These are phyloP conservation scores for Calonectria multiphialidica DNA, from an alignment of 2,329 filamentous ascomycete species.

Conservation along the genomic window DNA sequence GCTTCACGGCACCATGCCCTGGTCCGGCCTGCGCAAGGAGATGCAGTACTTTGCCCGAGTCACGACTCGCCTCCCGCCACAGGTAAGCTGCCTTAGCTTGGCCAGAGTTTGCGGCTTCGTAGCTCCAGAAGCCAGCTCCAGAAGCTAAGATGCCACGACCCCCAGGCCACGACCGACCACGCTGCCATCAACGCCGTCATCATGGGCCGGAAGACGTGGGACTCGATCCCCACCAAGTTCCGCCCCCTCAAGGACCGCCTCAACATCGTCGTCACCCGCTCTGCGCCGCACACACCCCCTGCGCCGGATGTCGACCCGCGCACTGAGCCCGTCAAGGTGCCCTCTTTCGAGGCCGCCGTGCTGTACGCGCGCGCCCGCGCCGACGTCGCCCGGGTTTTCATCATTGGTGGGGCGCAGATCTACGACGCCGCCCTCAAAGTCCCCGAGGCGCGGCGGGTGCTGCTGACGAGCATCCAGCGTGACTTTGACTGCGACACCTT, in stretches of 20 bases:
- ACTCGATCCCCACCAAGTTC: constrained; percentile 84
- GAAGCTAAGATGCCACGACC: not conserved
- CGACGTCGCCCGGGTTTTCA: constrained; percentile 73
- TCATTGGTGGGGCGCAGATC: constrained; percentile 92
- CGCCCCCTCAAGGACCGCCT: constrained; percentile 83
- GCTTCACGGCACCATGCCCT: constrained; percentile 81
- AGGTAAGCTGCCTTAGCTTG: constrained; percentile 46
- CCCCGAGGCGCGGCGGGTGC: constrained; percentile 68
- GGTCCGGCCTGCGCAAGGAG: constrained; percentile 89
- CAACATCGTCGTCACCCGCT: constrained; percentile 84
- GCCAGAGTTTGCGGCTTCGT: not conserved
- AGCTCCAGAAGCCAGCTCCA: not conserved
- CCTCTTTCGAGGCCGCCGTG: constrained; percentile 71
- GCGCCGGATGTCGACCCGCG: constrained; percentile 21
- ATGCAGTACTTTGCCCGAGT: constrained; percentile 96
- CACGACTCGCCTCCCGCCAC: constrained; percentile 74
- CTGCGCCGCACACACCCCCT: constrained; percentile 44
- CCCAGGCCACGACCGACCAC: constrained; percentile 43
- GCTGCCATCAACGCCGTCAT: constrained; percentile 79
- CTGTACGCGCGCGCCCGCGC: constrained; percentile 55
- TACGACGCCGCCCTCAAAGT: constrained; percentile 78
- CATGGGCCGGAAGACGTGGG: constrained; percentile 98
- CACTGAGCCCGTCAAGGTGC: constrained; percentile 66
- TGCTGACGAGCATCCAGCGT: constrained; percentile 76
- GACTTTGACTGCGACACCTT: constrained; percentile 84